Conservation (phyloP, 2,329 filamentous ascomycete genomes). For the Apiospora sp. region DNA sequence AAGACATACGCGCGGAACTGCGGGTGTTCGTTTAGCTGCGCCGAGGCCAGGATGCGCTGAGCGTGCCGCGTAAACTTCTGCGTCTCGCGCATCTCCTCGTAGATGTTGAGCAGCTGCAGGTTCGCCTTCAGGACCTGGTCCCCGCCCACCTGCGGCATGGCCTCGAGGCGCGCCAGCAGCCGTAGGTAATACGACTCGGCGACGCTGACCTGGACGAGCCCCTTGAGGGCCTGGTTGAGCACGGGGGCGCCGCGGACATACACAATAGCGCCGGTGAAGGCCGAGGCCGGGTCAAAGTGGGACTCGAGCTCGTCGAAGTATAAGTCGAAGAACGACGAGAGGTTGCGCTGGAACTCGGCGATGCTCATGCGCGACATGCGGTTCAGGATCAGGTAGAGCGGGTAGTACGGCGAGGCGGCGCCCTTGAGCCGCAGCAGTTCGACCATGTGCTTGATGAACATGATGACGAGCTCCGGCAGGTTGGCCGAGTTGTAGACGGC, state of each 20-base stretch:
- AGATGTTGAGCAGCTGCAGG: constrained; percentile 22
- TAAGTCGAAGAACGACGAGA: constrained; percentile 3
- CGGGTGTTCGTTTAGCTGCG: background rate
- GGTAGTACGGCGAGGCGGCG: constrained; percentile 2
- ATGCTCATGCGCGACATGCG: constrained; percentile 17
- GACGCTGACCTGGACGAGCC: background rate
- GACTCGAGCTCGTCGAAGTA: constrained; percentile 21
- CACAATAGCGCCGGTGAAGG: background rate
- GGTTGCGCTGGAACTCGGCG: constrained; percentile 17
- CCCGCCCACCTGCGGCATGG: background rate
- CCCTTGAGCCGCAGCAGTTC: constrained; percentile 6
- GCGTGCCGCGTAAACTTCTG: constrained; percentile 11
- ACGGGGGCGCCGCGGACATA: constrained; percentile 2
- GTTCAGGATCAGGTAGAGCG: constrained; percentile 21
- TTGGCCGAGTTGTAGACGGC: constrained; percentile 22
- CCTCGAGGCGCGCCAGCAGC: constrained; percentile 3
- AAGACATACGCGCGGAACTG: constrained; percentile 5
- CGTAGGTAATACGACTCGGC: constrained; percentile 3
- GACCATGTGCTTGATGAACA: constrained; percentile 17
- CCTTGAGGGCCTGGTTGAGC: constrained; percentile 20
- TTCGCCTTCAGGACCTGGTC: constrained; percentile 11
- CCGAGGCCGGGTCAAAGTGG: constrained; percentile 9
- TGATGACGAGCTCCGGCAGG: constrained; percentile 6
- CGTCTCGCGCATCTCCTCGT: constrained; percentile 5
- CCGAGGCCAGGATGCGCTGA: background rate